phyloP scores from a whole-genome alignment of 352 stramenopile species.

The Aphanomyces astaci region DNA sequence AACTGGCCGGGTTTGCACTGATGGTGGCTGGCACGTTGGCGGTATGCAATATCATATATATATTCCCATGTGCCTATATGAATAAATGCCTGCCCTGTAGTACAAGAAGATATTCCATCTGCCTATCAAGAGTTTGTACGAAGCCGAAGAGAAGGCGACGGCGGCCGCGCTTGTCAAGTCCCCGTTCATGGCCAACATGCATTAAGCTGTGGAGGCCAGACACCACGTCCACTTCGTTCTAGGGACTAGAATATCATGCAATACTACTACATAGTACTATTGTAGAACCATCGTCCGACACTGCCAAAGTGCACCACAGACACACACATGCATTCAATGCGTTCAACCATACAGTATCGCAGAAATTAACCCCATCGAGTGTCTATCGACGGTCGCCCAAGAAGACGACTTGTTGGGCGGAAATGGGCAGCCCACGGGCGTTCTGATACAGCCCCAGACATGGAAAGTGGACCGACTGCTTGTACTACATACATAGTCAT shows the following conservation, averaged over 20 bases:
- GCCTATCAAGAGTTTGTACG: conserved; percentile 42
- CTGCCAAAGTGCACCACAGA: not conserved
- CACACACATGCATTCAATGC: too few species aligned
- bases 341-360: too few species aligned
- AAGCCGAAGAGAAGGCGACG: conserved; percentile 37
- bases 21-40: conserved; percentile 74
- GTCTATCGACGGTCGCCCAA: conserved; percentile 2
- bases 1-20: conserved; percentile 61
- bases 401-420: not conserved
- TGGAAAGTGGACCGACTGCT: conserved; percentile 24
- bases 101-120: conserved; percentile 76
- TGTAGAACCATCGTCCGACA: not conserved
- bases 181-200: conserved; percentile 67
- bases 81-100: conserved; percentile 30
- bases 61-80: not conserved
- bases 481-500: conserved; percentile 17
- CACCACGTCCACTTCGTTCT: too few species aligned
- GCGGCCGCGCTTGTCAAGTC: conserved; percentile 42
- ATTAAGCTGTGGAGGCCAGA: too few species aligned
- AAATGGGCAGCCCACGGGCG: conserved; percentile 16
- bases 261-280: too few species aligned
- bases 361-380: too few species aligned
- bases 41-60: conserved; percentile 36
- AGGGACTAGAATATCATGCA: too few species aligned
- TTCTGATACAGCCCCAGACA: conserved; percentile 19